Conservation (phyloP, 2,329 filamentous ascomycete genomes). For the Dactylellina sp. region DNA sequence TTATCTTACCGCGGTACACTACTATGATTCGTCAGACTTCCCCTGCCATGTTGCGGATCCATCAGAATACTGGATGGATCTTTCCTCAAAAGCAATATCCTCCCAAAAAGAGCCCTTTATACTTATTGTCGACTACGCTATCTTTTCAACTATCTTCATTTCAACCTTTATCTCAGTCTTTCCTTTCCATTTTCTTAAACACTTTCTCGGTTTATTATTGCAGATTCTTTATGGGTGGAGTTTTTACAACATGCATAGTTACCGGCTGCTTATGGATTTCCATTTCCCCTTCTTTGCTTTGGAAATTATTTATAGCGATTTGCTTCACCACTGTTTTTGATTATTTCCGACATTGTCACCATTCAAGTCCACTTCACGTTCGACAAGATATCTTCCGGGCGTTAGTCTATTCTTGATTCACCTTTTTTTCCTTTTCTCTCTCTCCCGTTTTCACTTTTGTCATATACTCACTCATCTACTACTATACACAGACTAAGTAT, state of each 20-base stretch:
- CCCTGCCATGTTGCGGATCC: conserved; percentile 30
- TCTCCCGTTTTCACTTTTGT: conserved; percentile 15
- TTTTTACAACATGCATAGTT: conserved; percentile 56
- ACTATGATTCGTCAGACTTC: conserved; percentile 45
- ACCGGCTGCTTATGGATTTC: conserved; percentile 54
- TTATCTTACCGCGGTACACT: conserved; percentile 8
- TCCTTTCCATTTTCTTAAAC: neutral
- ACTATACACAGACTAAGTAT: conserved; percentile 30
- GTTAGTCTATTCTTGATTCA: conserved; percentile 6
- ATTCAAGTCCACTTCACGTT: conserved; percentile 13
- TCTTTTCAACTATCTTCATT: neutral
- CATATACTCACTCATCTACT: conserved; percentile 39
- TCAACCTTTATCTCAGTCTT: neutral
- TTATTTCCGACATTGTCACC: conserved; percentile 13
- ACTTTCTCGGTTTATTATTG: conserved; percentile 13
- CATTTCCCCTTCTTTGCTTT: conserved; percentile 22
- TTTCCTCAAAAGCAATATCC: conserved; percentile 49
- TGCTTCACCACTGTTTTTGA: conserved; percentile 16
- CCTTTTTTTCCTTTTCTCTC: neutral
- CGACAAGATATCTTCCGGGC: conserved; percentile 38
- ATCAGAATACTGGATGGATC: conserved; percentile 45
- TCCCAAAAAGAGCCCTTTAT: neutral
- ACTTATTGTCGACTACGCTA: neutral
- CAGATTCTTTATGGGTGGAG: conserved; percentile 55
- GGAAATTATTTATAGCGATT: conserved; percentile 53